Evolutionary conservation across 805 yeast species (phyloP), one percentile per base, ranked within the genome.

Genomic region (Lachancea cidri): DNA sequence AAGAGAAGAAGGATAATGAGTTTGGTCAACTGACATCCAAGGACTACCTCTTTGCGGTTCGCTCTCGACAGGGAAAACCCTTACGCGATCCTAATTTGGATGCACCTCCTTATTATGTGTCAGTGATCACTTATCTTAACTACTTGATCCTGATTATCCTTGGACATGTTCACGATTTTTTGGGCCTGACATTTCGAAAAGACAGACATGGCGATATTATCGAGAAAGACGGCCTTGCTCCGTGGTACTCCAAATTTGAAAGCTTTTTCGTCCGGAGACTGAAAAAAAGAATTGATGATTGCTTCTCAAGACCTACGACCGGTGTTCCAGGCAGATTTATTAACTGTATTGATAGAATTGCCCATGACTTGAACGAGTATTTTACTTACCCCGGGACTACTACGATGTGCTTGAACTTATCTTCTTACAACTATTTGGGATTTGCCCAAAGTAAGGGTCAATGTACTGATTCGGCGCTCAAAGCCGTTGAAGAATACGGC

Each of bases 301-400:
- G 96, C 64, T 93, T 93, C 63, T 86, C 94, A 2, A 79, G 96
- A 60, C 96, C 96, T 33, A 86, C 94, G n/a, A 83, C 85, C 45
- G 98, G 97, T 38, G 98, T 91, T 16, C 98, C 99, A 1, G 99
- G 99, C 19, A 79, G 99, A 62, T 82, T 72, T 56, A 80, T 91
- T 53, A 76, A 80, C 43, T 82, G 95, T 54, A 81, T 83, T 54
- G 89, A 87, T 54, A 78, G 98, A 53, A 66, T 70, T 24, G 73
- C 88, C n/a, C 71, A 73, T 35, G 82, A 83, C 50, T 75, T 76
- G 54, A 79, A 79, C 58, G 71, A 72, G 30, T 72, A 77, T 41
- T 86, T 83, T 58, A 72, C 78, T 25, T 86, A 83, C 57, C 77
- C 86, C 29, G 96, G 97, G 8, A 72, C 80, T 11, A 74, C 84